Conservation (phyloP, 768 basidiomycete species). For the Gyrodon lividus region DNA sequence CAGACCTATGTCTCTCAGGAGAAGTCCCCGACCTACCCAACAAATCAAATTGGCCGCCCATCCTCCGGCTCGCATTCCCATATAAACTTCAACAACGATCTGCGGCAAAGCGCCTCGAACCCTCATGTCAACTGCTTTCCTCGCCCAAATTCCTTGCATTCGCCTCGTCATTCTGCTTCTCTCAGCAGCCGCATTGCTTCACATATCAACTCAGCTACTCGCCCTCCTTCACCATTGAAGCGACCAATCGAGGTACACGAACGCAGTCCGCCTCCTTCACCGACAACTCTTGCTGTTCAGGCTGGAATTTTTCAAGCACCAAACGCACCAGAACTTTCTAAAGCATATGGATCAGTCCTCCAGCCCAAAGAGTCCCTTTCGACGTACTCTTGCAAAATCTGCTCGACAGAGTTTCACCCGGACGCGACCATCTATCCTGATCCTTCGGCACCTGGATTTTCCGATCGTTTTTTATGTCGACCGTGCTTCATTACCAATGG, state of each 20-base stretch:
- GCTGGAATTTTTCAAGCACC: constrained; percentile 62
- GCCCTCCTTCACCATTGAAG: constrained; percentile 61
- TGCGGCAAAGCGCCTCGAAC: constrained; percentile 1
- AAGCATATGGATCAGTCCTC: constrained; percentile 82
- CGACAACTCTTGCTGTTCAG: constrained; percentile 50
- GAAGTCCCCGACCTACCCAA: constrained; percentile 42
- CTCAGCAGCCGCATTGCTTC: constrained; percentile 52
- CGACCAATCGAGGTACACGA: constrained; percentile 26
- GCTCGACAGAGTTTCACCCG: constrained; percentile 64
- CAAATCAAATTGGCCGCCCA: constrained; percentile 20
- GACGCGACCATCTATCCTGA: constrained; percentile 88
- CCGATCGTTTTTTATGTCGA: constrained; percentile 68
- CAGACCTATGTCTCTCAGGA: constrained; percentile 69
- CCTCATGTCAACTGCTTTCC: constrained; percentile 44
- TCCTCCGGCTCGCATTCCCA: constrained; percentile 12
- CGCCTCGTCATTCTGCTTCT: constrained; percentile 28
- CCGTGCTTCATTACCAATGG: constrained; percentile 70
- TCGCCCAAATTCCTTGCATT: constrained; percentile 39
- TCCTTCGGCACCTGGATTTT: constrained; percentile 33
- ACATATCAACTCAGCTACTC: constrained; percentile 56
- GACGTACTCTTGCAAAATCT: constrained; percentile 67
- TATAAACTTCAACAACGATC: constrained; percentile 6
- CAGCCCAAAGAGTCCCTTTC: constrained; percentile 75
- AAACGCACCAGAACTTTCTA: constrained; percentile 63
- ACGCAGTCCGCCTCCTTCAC: constrained; percentile 24